Conservation (phyloP, 2,329 filamentous ascomycete genomes). For the Xylariales sp. region DNA sequence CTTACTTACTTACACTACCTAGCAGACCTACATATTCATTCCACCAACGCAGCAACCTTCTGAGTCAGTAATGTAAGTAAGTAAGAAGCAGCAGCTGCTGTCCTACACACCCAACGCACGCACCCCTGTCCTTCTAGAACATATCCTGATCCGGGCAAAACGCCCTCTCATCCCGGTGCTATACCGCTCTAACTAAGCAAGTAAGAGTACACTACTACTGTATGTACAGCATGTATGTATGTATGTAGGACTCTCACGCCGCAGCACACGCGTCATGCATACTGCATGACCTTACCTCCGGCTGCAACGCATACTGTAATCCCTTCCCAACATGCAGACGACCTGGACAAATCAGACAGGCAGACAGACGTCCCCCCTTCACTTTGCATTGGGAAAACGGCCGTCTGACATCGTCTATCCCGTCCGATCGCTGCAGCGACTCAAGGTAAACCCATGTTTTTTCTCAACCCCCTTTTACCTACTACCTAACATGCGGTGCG, state of each 20-base stretch:
- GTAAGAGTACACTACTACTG: too few relatives aligned
- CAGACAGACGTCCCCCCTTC: too few relatives aligned
- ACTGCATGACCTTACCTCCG: not conserved
- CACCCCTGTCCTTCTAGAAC: slow-evolving; percentile 6
- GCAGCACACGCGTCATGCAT: slow-evolving; percentile 7
- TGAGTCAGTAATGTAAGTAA: too few relatives aligned
- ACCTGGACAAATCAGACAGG: not conserved
- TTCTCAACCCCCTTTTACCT: too few relatives aligned
- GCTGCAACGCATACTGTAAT: not conserved
- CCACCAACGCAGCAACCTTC: too few relatives aligned
- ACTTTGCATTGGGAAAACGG: slow-evolving; percentile 8
- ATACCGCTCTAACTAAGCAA: too few relatives aligned
- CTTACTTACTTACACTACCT: too few relatives aligned
- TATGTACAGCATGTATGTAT: too few relatives aligned
- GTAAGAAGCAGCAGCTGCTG: too few relatives aligned
- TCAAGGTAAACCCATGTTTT: not conserved
- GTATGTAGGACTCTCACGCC: too few relatives aligned
- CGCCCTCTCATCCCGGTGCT: too few relatives aligned
- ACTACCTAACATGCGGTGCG: not conserved
- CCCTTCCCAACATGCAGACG: not conserved
- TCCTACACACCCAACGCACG: not conserved
- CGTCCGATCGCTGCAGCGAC: not conserved
- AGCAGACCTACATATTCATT: too few relatives aligned
- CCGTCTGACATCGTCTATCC: slow-evolving; percentile 17
- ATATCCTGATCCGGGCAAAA: not conserved